These are phyloP conservation scores for Teunomyces cretensis DNA, from an alignment of 805 yeast genomes.

Conservation along the genomic window DNA sequence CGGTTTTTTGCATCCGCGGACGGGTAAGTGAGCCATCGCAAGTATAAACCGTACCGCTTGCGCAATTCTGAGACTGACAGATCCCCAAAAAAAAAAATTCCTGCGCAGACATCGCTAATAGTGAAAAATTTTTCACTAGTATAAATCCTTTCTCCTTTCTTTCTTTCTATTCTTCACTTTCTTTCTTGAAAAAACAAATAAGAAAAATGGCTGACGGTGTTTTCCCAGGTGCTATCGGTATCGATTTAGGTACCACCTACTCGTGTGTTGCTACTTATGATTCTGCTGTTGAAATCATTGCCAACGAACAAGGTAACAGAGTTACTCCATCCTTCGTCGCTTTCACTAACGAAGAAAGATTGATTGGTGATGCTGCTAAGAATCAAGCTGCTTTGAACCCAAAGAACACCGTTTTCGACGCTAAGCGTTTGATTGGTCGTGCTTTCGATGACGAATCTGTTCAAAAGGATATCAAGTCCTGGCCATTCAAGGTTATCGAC, in stretches of 20 bases:
- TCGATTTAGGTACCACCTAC: constrained; percentile 53
- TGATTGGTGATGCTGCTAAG: constrained; percentile 53
- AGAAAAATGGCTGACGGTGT: constrained; percentile 90
- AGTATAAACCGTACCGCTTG: background rate
- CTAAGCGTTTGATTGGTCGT: constrained; percentile 59
- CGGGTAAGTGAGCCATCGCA: background rate
- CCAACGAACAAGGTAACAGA: constrained; percentile 54
- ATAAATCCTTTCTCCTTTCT: constrained; percentile 9
- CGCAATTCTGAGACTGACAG: background rate
- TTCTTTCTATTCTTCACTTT: constrained; percentile 8
- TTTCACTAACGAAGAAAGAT: constrained; percentile 49
- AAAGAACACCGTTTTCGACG: constrained; percentile 50
- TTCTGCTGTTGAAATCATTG: constrained; percentile 50
- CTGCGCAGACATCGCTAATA: constrained; percentile 6
- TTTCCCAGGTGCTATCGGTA: constrained; percentile 84
- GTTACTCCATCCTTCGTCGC: constrained; percentile 53
- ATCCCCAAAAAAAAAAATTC: background rate
- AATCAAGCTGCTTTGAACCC: constrained; percentile 53
- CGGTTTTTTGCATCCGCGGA: background rate
- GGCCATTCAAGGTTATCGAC: constrained; percentile 48
- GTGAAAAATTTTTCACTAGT: constrained; percentile 15
- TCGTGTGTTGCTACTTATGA: constrained; percentile 52
- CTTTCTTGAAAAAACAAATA: constrained; percentile 6
- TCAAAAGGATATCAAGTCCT: constrained; percentile 52
- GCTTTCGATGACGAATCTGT: constrained; percentile 59